Percentiles rank a stretch among this genome's conserved stretches.
phyloP scores from a whole-genome alignment of 768 basidiomycete genomes.

The Macrolepiota dolichaula region DNA sequence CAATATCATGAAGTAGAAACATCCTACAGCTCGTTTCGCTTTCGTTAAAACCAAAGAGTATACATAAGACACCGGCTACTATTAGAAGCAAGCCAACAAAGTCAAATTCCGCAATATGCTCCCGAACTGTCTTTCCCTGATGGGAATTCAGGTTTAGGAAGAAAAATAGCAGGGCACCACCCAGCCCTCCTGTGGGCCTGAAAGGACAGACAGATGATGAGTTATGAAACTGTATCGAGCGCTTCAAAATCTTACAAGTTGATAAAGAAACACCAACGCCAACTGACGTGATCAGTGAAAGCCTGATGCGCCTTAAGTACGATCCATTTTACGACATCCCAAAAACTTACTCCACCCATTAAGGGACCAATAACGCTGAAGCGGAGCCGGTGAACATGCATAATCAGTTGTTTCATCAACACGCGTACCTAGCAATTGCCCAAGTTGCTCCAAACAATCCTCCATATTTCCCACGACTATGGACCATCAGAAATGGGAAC shows the following conservation, averaged over 20 bases:
- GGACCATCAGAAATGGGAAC: neutral
- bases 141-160: conserved; percentile 83
- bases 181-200: conserved; percentile 73
- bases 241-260: conserved; percentile 47
- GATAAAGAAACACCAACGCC: conserved; percentile 86
- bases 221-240: neutral
- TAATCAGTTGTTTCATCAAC: neutral
- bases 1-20: conserved; percentile 4
- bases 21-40: conserved; percentile 63
- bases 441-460: conserved; percentile 78
- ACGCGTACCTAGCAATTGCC: conserved; percentile 53
- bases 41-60: conserved; percentile 72
- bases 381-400: neutral
- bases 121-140: conserved; percentile 47
- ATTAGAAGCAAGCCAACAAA: conserved; percentile 65
- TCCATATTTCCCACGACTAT: conserved; percentile 73
- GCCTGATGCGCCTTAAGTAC: conserved; percentile 33
- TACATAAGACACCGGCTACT: conserved; percentile 59
- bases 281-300: conserved; percentile 70
- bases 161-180: conserved; percentile 58
- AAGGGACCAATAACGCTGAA: conserved; percentile 70
- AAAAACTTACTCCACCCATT: conserved; percentile 66
- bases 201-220: neutral
- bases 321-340: neutral
- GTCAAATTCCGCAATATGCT: conserved; percentile 69